phyloP scores from a whole-genome alignment of 176 grass and related monocot species.

The Tillandsia leiboldiana region DNA sequence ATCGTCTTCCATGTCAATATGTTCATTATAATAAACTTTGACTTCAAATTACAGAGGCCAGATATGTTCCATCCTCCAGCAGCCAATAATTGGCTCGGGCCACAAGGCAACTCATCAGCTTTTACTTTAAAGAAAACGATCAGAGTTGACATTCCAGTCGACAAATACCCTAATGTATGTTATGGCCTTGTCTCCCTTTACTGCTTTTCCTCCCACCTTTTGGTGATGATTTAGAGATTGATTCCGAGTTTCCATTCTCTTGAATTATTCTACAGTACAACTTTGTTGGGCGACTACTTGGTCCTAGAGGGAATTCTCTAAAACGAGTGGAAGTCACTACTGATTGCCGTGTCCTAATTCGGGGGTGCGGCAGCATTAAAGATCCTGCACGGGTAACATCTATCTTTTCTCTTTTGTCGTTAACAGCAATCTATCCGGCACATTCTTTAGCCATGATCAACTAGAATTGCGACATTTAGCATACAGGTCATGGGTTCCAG shows the following conservation, averaged over 20 bases:
- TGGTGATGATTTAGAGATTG: background rate
- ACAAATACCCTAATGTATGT: constrained; percentile 34
- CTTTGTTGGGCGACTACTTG: constrained; percentile 42
- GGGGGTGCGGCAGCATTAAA: constrained; percentile 36
- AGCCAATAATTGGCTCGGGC: constrained; percentile 20
- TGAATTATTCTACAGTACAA: constrained; percentile 23
- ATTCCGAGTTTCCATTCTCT: background rate
- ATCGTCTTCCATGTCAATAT: background rate
- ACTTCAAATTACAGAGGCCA: constrained; percentile 17
- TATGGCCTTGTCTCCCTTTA: background rate
- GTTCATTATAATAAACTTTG: background rate
- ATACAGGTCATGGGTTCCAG: too few species aligned
- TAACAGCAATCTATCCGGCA: background rate
- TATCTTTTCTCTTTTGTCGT: background rate
- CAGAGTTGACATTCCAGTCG: constrained; percentile 41
- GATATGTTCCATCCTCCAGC: constrained; percentile 21
- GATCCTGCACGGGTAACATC: constrained; percentile 28
- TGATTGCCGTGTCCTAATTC: constrained; percentile 30
- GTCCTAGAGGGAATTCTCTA: constrained; percentile 40
- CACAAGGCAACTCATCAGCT: constrained; percentile 20
- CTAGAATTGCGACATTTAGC: too few species aligned
- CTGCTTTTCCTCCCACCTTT: background rate
- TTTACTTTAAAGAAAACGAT: constrained; percentile 35
- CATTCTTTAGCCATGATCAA: background rate
- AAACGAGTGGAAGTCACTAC: constrained; percentile 34